Base-by-base conservation (phyloP, 495 filamentous ascomycete species). In the Chaetomium fimeti region DNA sequence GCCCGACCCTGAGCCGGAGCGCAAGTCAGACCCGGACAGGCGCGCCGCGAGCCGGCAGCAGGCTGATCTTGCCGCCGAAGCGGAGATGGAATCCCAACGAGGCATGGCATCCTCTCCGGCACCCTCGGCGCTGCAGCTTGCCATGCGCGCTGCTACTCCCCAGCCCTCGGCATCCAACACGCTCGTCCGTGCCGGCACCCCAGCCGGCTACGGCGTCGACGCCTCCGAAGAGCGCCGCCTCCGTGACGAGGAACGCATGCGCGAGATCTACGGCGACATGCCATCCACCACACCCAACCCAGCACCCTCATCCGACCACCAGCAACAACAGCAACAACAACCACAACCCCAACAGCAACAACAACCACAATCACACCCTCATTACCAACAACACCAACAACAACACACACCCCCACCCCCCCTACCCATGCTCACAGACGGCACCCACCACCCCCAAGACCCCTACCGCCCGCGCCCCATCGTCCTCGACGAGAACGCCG, bases 261-360 rank as follows among this genome's bases (percentile, higher is more conserved):
- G 80, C 16, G 84, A 85, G 64, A 81, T 83, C 47, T 84, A 85
- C 55, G 82, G 82, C n/a, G 70, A 81, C 4, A 69, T 63, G 38
- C 70, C 77, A 9, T 24, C 73, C 68, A 13, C 29, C 43, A 51
- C 29, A 0, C 27, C 57, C 18, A 7, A 8, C 15, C 62, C 25
- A 28, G 61, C 67, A 20, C 54, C 62, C 29, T 49, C 1, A 24
- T 9, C 36, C 51, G 48, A 51, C 59, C 64, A 56, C 43, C 61
- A 55, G 11, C 28, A 48, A 2, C 38, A 42, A 9, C 29, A 55
- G 0, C 29, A 32, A 6, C 43, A n/a, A 28, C n/a, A 48, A 32
- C 28, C 20, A 36, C 48, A 27, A 6, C 25, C 38, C 7, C 47
- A 15, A 18, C 58, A 16, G 3, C 29, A 18, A 7, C 55, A 5